Conservation (phyloP, 1,284 basidiomycete species). For the Leccinum griseonigrum region DNA sequence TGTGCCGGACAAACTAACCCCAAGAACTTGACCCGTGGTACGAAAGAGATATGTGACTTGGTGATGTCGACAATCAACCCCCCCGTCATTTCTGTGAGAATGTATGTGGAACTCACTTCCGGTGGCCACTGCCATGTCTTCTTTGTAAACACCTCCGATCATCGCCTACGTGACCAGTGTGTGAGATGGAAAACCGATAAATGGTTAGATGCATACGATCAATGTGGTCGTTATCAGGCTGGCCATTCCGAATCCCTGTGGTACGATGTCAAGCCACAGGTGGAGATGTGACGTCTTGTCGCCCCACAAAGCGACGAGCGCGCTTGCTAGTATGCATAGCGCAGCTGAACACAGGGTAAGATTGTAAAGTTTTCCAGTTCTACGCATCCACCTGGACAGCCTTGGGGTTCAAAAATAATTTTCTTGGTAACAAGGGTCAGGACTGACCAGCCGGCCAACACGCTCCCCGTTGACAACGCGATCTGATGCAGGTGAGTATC, state of each 20-base stretch:
- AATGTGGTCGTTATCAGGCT: constrained; percentile 81
- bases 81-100: background rate
- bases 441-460: constrained; percentile 69
- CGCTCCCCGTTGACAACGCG: constrained; percentile 76
- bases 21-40: constrained; percentile 88
- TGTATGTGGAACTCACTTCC: constrained; percentile 58
- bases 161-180: constrained; percentile 56
- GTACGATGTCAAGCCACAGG: constrained; percentile 75
- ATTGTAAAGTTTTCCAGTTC: constrained; percentile 69
- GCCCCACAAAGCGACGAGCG: constrained; percentile 58
- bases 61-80: constrained; percentile 1
- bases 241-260: constrained; percentile 81
- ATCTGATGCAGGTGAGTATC: constrained; percentile 41
- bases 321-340: background rate
- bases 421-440: background rate
- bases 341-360: background rate
- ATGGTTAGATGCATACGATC: constrained; percentile 52
- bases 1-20: constrained; percentile 82
- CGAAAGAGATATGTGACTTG: constrained; percentile 88
- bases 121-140: constrained; percentile 84
- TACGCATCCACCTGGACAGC: constrained; percentile 68
- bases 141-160: constrained; percentile 76
- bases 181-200: constrained; percentile 5
- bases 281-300: constrained; percentile 59
- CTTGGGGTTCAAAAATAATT: background rate